Percentiles rank a stretch among this genome's conserved stretches.
Conservation (phyloP, 345 rosid species). For the Chamaenerion angustifolium region DNA sequence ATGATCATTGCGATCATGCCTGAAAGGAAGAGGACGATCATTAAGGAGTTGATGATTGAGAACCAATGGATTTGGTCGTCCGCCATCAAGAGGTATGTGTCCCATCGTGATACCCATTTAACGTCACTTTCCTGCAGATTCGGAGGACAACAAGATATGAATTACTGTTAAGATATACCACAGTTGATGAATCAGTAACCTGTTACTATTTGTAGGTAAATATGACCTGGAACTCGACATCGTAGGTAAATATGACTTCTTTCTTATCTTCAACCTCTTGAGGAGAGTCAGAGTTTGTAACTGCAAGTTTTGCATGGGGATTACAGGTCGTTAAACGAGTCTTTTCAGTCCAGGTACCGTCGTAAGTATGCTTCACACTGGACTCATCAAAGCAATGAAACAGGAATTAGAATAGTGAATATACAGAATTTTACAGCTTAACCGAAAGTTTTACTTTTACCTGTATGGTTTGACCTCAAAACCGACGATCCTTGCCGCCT, state of each 20-base stretch:
- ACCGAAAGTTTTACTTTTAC: slow-evolving; percentile 12
- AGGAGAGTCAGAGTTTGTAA: slow-evolving; percentile 72
- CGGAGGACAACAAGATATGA: slow-evolving; percentile 2
- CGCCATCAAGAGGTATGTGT: slow-evolving; percentile 81
- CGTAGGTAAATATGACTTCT: slow-evolving; percentile 73
- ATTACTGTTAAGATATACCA: no score
- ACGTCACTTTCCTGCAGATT: slow-evolving; percentile 62
- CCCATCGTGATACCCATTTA: slow-evolving; percentile 97
- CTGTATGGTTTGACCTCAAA: slow-evolving; percentile 94
- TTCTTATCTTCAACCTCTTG: slow-evolving; percentile 69
- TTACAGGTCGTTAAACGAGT: slow-evolving; percentile 63
- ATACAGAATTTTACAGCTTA: neutral
- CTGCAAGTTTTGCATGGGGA: slow-evolving; percentile 66
- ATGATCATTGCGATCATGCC: slow-evolving; percentile 99
- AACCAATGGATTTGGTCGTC: slow-evolving; percentile 98
- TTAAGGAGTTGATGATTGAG: slow-evolving; percentile 79
- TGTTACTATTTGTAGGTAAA: no score
- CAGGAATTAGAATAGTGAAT: neutral
- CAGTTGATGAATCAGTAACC: no score
- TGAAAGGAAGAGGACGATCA: slow-evolving; percentile 90
- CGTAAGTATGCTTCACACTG: slow-evolving; percentile 68
- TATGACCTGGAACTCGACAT: slow-evolving; percentile 61
- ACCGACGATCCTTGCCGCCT: slow-evolving; percentile 71
- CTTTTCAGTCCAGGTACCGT: slow-evolving; percentile 62
- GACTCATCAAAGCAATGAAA: slow-evolving; percentile 3